phyloP scores from a whole-genome alignment of 352 stramenopile species.

The Phytophthora aleatoria region DNA sequence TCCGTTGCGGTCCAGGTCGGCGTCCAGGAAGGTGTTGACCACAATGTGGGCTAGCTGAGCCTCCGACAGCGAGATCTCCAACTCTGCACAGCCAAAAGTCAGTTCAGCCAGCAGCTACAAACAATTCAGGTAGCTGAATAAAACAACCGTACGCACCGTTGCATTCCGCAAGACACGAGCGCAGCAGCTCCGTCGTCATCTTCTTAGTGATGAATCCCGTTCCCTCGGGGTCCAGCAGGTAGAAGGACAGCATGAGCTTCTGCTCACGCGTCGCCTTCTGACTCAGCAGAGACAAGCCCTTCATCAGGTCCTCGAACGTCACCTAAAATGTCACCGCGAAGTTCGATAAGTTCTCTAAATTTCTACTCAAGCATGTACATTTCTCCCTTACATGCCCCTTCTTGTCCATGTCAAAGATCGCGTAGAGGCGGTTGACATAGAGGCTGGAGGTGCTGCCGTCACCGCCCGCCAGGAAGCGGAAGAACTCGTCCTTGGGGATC shows the following conservation, averaged over 20 bases:
- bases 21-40: conserved; percentile 84
- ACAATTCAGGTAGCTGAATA: not conserved
- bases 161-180: conserved; percentile 85
- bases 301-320: conserved; percentile 84
- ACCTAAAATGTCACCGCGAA: conserved; percentile 41
- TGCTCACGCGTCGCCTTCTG: conserved; percentile 87
- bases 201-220: conserved; percentile 85
- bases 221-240: conserved; percentile 76
- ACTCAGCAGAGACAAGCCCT: conserved; percentile 79
- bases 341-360: not conserved
- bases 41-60: conserved; percentile 80
- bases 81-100: conserved; percentile 41
- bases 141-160: conserved; percentile 50
- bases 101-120: conserved; percentile 1
- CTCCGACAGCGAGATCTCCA: conserved; percentile 81
- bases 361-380: not conserved
- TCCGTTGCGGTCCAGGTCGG: conserved; percentile 75
- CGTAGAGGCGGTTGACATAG: conserved; percentile 86
- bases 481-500: conserved; percentile 89
- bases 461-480: conserved; percentile 77
- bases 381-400: conserved; percentile 57
- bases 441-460: conserved; percentile 71
- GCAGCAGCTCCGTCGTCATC: conserved; percentile 81
- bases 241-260: conserved; percentile 88
- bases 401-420: conserved; percentile 83